A percentile compares a stretch with the other conserved stretches of the same genome.
Conservation (phyloP, 495 filamentous ascomycete genomes). For the Neurospora sp. region DNA sequence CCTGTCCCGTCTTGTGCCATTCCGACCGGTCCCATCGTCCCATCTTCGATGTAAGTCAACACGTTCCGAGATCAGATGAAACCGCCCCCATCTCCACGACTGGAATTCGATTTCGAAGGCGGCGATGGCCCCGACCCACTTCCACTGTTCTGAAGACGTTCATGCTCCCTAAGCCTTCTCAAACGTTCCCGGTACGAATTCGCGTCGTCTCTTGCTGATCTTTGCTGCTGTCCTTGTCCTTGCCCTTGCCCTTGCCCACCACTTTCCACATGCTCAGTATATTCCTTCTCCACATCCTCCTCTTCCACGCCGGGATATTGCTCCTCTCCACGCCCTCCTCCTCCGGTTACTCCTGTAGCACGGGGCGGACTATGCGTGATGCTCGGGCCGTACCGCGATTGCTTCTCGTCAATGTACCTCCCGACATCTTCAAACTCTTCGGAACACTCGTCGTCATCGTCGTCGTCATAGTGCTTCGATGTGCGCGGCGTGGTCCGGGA, state of each 20-base stretch:
- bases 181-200: not conserved
- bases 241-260: not conserved
- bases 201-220: not conserved
- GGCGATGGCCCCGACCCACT: not conserved
- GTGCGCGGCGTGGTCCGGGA: conserved; percentile 29
- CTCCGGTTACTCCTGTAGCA: not conserved
- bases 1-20: not conserved
- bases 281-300: not conserved
- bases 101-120: not conserved
- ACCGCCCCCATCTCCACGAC: not conserved
- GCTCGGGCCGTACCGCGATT: conserved; percentile 28
- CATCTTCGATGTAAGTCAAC: not conserved
- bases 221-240: not conserved
- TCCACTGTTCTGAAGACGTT: not conserved
- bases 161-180: not conserved
- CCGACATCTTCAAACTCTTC: conserved; percentile 14
- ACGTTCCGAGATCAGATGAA: not conserved
- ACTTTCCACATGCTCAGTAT: not conserved
- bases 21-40: not conserved
- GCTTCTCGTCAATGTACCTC: conserved; percentile 26
- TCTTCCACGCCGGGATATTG: not conserved
- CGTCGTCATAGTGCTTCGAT: conserved; percentile 27
- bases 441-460: conserved; percentile 24
- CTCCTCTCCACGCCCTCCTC: not conserved
- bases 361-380: conserved; percentile 25